Percentiles rank a stretch among this genome's conserved stretches.
Conservation (phyloP, 2,329 filamentous ascomycete species). For the Leptosphaerulina australis region DNA sequence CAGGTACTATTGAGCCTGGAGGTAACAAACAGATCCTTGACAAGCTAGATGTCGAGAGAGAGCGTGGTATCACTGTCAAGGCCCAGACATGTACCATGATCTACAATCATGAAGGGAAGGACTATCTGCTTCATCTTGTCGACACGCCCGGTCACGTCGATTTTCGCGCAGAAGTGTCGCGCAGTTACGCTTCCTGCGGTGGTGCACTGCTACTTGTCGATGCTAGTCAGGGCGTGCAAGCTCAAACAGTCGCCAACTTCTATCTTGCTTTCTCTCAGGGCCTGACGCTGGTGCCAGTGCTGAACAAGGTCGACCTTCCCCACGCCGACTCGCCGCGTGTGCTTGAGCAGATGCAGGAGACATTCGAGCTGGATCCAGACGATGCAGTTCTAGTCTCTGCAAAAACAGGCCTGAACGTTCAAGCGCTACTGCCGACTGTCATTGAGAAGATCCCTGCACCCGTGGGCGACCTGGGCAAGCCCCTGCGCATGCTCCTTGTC, state of each 20-base stretch:
- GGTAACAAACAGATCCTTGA: slow-evolving; percentile 95
- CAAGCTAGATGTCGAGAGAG: slow-evolving; percentile 94
- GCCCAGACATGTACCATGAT: slow-evolving; percentile 99
- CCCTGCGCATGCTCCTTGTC: slow-evolving; percentile 83
- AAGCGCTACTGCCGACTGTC: slow-evolving; percentile 80
- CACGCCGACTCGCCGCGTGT: slow-evolving; percentile 87
- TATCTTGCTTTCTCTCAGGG: slow-evolving; percentile 95
- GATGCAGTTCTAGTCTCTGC: slow-evolving; percentile 82
- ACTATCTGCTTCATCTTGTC: slow-evolving; percentile 93
- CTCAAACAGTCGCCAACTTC: slow-evolving; percentile 98
- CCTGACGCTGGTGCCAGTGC: slow-evolving; percentile 82
- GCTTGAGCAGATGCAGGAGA: slow-evolving; percentile 81
- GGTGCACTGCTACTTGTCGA: slow-evolving; percentile 89
- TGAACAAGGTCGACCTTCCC: slow-evolving; percentile 96
- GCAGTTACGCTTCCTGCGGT: slow-evolving; percentile 94
- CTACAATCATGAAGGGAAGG: slow-evolving; percentile 81
- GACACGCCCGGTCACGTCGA: slow-evolving; percentile 98
- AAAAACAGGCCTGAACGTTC: slow-evolving; percentile 90
- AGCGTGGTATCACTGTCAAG: slow-evolving; percentile 97
- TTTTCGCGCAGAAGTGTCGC: slow-evolving; percentile 93
- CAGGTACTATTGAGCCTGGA: slow-evolving; percentile 85
- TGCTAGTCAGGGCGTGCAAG: slow-evolving; percentile 94
- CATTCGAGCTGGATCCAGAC: slow-evolving; percentile 84
- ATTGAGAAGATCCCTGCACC: slow-evolving; percentile 85
- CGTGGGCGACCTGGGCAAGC: slow-evolving; percentile 71